Percentiles rank a stretch among this genome's conserved stretches.
These are phyloP conservation scores for Aquanectria penicillioides DNA, from an alignment of 2,329 filamentous ascomycete species.

Conservation along the genomic window DNA sequence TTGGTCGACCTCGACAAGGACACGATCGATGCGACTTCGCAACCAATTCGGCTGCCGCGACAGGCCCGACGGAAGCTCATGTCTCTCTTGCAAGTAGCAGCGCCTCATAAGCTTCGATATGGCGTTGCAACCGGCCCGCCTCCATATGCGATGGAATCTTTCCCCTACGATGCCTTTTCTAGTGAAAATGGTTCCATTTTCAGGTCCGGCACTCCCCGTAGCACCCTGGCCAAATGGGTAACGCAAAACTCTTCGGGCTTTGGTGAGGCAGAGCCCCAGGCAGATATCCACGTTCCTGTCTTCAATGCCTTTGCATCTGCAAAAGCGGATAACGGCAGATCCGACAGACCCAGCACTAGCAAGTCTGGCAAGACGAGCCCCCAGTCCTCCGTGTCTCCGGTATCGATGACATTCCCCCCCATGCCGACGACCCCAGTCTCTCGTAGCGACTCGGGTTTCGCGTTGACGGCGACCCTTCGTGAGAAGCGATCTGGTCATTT, in stretches of 20 bases:
- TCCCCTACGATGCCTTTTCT: slow-evolving; percentile 88
- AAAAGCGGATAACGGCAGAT: slow-evolving; percentile 70
- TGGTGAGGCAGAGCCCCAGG: slow-evolving; percentile 69
- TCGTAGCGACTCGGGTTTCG: slow-evolving; percentile 90
- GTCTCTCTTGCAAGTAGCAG: slow-evolving; percentile 87
- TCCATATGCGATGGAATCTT: slow-evolving; percentile 91
- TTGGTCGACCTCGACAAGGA: slow-evolving; percentile 94
- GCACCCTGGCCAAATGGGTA: slow-evolving; percentile 85
- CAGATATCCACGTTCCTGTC: slow-evolving; percentile 69
- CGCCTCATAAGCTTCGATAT: slow-evolving; percentile 87
- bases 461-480: slow-evolving; percentile 83
- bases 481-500: slow-evolving; percentile 97
- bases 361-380: slow-evolving; percentile 71
- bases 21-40: slow-evolving; percentile 83
- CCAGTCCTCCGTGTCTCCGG: slow-evolving; percentile 75
- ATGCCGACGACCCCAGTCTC: slow-evolving; percentile 83
- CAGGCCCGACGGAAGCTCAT: slow-evolving; percentile 91
- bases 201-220: slow-evolving; percentile 73
- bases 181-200: slow-evolving; percentile 87
- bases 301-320: slow-evolving; percentile 93
- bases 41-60: slow-evolving; percentile 82
- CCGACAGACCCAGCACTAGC: slow-evolving; percentile 82
- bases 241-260: slow-evolving; percentile 91
- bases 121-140: slow-evolving; percentile 90
- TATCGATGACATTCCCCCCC: slow-evolving; percentile 80